Evolutionary conservation across 176 grass and related monocot species (phyloP).

Genomic region (Echinochloa phyllopogon): DNA sequence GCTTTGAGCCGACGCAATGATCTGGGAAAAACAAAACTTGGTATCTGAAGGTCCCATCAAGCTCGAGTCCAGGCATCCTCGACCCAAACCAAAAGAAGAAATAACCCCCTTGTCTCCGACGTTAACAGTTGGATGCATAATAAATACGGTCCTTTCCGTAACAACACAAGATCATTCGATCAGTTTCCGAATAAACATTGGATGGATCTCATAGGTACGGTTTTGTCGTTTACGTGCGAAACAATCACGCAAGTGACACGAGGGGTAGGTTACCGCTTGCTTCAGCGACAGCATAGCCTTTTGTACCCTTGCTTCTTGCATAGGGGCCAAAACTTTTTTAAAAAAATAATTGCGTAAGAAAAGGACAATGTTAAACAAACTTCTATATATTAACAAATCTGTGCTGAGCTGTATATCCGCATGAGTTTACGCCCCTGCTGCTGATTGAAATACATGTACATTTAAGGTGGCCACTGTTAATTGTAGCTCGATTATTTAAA

Average conservation of each 20-base stretch:
- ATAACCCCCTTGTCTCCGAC: background rate
- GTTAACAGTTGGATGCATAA: background rate
- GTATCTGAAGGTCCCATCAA: background rate
- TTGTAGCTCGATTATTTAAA: constrained; percentile 33
- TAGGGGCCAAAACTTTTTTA: background rate
- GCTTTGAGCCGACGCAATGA: background rate
- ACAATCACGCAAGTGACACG: background rate
- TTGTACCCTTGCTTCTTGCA: constrained; percentile 5
- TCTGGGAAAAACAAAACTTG: background rate
- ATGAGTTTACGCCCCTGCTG: background rate
- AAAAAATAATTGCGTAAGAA: background rate
- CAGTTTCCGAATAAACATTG: background rate
- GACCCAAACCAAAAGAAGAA: background rate
- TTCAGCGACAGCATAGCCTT: constrained; percentile 20
- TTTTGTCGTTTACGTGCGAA: background rate
- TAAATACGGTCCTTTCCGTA: background rate
- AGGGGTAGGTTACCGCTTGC: background rate
- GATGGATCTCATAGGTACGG: too few relatives aligned
- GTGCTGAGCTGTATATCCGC: background rate
- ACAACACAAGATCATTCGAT: background rate
- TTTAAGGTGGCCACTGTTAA: background rate
- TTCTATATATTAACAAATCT: constrained; percentile 23
- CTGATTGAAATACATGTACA: background rate
- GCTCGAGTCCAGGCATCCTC: background rate
- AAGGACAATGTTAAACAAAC: background rate